These are phyloP conservation scores for Aspergillus sp. DNA, from an alignment of 2,329 filamentous ascomycete species.

Conservation along the genomic window DNA sequence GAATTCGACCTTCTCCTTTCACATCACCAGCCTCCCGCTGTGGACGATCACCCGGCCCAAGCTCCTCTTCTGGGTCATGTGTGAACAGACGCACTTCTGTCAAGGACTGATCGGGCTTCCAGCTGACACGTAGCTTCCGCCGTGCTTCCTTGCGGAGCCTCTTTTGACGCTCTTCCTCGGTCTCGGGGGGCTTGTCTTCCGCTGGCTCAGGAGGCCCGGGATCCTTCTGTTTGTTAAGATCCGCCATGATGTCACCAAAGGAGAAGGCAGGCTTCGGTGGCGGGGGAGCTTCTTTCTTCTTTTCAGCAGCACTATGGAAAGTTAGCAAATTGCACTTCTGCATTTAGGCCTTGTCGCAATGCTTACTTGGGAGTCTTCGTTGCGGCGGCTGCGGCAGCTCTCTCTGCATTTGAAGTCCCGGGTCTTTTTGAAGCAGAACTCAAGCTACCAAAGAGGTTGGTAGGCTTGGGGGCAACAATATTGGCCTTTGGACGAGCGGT, in stretches of 20 bases:
- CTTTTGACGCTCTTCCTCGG: conserved; percentile 51
- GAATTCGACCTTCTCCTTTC: conserved; percentile 47
- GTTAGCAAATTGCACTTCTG: no score
- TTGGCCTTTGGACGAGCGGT: conserved; percentile 30
- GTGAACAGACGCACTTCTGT: conserved; percentile 52
- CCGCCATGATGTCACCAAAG: conserved; percentile 43
- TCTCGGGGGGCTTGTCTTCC: conserved; percentile 49
- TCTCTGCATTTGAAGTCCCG: conserved; percentile 43
- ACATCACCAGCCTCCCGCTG: conserved; percentile 52
- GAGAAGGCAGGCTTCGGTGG: conserved; percentile 39
- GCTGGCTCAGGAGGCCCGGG: conserved; percentile 43
- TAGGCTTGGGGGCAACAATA: conserved; percentile 35
- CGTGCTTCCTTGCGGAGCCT: conserved; percentile 54
- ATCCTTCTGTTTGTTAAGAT: conserved; percentile 50
- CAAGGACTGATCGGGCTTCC: conserved; percentile 50
- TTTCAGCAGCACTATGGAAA: conserved; percentile 14
- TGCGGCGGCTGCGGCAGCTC: conserved; percentile 36
- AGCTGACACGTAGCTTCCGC: conserved; percentile 53
- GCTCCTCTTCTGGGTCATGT: conserved; percentile 56
- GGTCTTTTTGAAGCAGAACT: conserved; percentile 44
- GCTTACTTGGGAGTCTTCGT: conserved; percentile 27
- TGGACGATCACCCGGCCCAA: conserved; percentile 50
- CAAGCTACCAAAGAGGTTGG: conserved; percentile 40
- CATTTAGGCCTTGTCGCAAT: neutral
- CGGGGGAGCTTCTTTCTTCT: conserved; percentile 26